Conservation (phyloP, 768 basidiomycete genomes). For the Mycena alexandri region DNA sequence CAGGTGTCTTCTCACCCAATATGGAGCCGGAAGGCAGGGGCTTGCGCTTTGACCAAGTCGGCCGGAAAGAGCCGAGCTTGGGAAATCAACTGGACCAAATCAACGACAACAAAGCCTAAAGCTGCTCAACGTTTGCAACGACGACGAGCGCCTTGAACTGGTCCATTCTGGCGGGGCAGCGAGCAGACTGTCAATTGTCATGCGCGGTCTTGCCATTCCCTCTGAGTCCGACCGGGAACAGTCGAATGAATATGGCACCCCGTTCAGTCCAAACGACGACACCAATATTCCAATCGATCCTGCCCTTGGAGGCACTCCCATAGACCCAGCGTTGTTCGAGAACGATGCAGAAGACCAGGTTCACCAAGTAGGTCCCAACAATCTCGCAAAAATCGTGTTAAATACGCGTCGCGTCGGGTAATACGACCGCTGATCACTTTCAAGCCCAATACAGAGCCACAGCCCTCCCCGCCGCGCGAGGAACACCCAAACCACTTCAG, state of each 20-base stretch:
- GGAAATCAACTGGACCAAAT: not conserved
- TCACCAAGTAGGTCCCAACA: slow-evolving; percentile 54
- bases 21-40: too few relatives aligned
- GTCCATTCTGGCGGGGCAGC: slow-evolving; percentile 37
- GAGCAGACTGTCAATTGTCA: slow-evolving; percentile 57
- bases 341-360: slow-evolving; percentile 40
- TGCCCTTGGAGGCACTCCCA: slow-evolving; percentile 65
- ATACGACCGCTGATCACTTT: slow-evolving; percentile 42
- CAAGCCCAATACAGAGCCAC: slow-evolving; percentile 40
- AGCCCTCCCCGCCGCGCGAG: slow-evolving; percentile 40
- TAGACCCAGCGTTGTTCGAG: slow-evolving; percentile 65
- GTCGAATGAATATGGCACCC: slow-evolving; percentile 71
- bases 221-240: slow-evolving; percentile 64
- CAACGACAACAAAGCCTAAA: not conserved
- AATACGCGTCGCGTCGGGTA: slow-evolving; percentile 81
- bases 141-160: slow-evolving; percentile 2
- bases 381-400: slow-evolving; percentile 43
- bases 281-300: slow-evolving; percentile 88
- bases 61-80: slow-evolving; percentile 9
- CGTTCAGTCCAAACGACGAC: slow-evolving; percentile 62
- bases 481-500: slow-evolving; percentile 52
- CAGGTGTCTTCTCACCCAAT: too few relatives aligned
- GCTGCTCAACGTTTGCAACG: slow-evolving; percentile 7
- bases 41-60: too few relatives aligned
- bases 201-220: slow-evolving; percentile 41